A percentile compares a stretch with the other conserved stretches of the same genome.
Evolutionary conservation across 345 rosid genomes (phyloP).

Genomic region (Camelina neglecta): DNA sequence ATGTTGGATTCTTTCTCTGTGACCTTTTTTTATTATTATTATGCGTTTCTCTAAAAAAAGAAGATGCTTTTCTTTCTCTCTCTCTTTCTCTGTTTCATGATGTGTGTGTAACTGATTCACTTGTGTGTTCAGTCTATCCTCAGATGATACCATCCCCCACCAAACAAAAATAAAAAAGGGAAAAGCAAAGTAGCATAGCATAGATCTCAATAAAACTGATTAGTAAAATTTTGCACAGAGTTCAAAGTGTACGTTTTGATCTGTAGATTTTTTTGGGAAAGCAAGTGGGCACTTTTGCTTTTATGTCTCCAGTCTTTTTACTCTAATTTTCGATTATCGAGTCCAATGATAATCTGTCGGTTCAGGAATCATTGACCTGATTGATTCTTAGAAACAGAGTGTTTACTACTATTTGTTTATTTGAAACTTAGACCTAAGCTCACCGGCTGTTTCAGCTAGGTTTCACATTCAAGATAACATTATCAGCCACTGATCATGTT

Average conservation of each 20-base stretch:
- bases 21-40: conserved; percentile 10
- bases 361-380: conserved; percentile 27
- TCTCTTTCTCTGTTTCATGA: not conserved
- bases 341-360: conserved; percentile 44
- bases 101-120: conserved; percentile 15
- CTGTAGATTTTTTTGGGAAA: conserved; percentile 34
- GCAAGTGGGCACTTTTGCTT: conserved; percentile 42
- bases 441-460: conserved; percentile 14
- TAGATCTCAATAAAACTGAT: conserved; percentile 51
- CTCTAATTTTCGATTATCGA: conserved; percentile 29
- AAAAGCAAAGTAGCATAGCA: conserved; percentile 39
- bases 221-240: conserved; percentile 30
- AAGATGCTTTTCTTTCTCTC: conserved; percentile 32
- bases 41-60: conserved; percentile 17
- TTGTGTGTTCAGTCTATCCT: conserved; percentile 5
- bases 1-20: conserved; percentile 19
- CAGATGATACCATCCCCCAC: conserved; percentile 33
- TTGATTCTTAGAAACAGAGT: conserved; percentile 1
- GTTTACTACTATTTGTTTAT: not conserved
- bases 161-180: not conserved
- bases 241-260: conserved; percentile 41
- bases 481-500: not conserved
- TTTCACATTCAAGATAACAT: not conserved
- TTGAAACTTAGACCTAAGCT: not conserved
- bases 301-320: conserved; percentile 31